These are phyloP conservation scores for Trichomonas vaginalis DNA, from an alignment of 208 protist genomes.

Conservation along the genomic window DNA sequence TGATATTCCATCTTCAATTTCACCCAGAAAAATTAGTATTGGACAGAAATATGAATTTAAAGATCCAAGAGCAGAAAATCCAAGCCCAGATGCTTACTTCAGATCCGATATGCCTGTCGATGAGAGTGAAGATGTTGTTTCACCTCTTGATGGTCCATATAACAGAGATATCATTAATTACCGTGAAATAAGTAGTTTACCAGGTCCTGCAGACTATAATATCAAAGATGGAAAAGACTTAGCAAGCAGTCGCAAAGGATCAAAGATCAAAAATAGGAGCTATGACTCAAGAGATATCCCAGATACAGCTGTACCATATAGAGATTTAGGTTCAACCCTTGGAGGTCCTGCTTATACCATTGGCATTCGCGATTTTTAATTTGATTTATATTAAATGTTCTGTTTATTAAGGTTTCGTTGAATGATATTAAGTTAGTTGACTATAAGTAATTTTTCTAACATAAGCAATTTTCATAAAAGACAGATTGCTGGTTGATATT, in stretches of 20 bases:
- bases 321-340: neutral
- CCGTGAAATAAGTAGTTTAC: neutral
- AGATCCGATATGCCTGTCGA: neutral
- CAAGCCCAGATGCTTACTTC: neutral
- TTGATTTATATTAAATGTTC: too few relatives aligned
- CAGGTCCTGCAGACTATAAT: neutral
- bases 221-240: neutral
- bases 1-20: neutral
- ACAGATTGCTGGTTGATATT: too few relatives aligned
- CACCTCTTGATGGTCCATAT: neutral
- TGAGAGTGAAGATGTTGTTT: neutral
- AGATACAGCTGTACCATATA: neutral
- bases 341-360: neutral
- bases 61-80: neutral
- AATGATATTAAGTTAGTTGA: too few relatives aligned
- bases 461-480: too few relatives aligned
- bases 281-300: neutral
- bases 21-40: neutral
- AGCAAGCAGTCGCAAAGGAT: neutral
- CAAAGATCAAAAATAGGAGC: neutral
- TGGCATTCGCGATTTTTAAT: neutral
- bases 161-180: neutral
- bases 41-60: neutral
- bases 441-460: too few relatives aligned
- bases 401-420: too few relatives aligned